phyloP scores from a whole-genome alignment of 2,329 filamentous ascomycete species.

The Pseudocercospora ulei region DNA sequence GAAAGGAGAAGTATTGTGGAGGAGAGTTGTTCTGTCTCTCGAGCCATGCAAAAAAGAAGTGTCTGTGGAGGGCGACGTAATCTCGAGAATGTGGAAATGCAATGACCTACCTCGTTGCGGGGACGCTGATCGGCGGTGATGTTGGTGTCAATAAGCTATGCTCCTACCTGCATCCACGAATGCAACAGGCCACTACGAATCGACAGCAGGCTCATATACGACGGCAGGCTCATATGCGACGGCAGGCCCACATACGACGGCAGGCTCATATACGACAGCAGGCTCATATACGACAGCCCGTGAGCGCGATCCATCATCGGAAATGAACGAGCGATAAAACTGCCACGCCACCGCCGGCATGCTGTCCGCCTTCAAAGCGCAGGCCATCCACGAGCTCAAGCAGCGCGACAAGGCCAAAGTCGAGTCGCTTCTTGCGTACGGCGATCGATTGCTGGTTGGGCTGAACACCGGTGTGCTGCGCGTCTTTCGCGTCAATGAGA shows the following conservation, averaged over 20 bases:
- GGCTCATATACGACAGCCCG: no score
- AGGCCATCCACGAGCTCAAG: constrained; percentile 92
- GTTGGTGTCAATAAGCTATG: no score
- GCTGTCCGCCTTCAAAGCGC: constrained; percentile 95
- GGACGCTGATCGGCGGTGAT: background rate
- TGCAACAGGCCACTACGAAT: no score
- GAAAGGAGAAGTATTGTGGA: constrained; percentile 2
- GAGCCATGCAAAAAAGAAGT: constrained; percentile 12
- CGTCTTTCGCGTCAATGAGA: constrained; percentile 81
- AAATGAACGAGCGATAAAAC: constrained; percentile 11
- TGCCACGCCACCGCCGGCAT: constrained; percentile 18
- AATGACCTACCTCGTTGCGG: constrained; percentile 3
- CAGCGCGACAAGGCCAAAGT: constrained; percentile 93
- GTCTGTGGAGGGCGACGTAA: background rate
- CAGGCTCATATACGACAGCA: no score
- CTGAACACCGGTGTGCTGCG: constrained; percentile 80
- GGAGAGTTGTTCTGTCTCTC: constrained; percentile 9
- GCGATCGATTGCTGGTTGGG: constrained; percentile 83
- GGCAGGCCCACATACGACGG: no score
- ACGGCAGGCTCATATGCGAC: no score
- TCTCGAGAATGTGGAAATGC: constrained; percentile 1
- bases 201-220: no score
- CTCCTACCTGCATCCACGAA: no score
- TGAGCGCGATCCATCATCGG: no score
- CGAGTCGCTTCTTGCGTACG: constrained; percentile 87